Evolutionary conservation across 805 yeast species (phyloP).

Genomic region (Sugiyamaella marilandica): DNA sequence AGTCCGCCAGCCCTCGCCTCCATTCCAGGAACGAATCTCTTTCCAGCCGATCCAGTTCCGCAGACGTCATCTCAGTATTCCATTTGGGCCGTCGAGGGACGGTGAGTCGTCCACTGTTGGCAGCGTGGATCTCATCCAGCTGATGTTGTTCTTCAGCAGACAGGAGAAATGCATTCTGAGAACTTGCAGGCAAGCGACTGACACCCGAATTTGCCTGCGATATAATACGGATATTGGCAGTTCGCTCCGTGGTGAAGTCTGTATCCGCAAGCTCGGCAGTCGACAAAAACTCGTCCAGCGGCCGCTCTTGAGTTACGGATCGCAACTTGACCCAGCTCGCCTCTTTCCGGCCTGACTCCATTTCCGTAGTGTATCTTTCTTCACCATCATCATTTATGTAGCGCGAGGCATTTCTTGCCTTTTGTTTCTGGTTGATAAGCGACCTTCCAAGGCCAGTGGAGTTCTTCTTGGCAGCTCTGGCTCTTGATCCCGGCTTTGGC

Average conservation of each 20-base stretch:
- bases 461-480: constrained; percentile 50
- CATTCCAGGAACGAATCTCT: constrained; percentile 87
- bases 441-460: constrained; percentile 81
- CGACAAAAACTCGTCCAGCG: constrained; percentile 88
- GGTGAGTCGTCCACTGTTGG: constrained; percentile 51
- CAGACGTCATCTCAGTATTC: constrained; percentile 65
- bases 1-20: constrained; percentile 83
- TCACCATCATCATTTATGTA: constrained; percentile 67
- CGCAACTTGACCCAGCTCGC: constrained; percentile 86
- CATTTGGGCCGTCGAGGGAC: constrained; percentile 94
- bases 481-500: constrained; percentile 84
- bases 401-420: constrained; percentile 37
- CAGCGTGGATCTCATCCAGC: constrained; percentile 50
- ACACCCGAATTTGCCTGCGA: constrained; percentile 46
- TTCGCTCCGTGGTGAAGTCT: constrained; percentile 89
- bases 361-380: constrained; percentile 76
- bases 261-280: constrained; percentile 96
- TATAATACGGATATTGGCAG: constrained; percentile 77
- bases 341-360: constrained; percentile 54
- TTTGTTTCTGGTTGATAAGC: constrained; percentile 65
- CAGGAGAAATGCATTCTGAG: constrained; percentile 54
- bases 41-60: constrained; percentile 79
- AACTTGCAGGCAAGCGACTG: constrained; percentile 35
- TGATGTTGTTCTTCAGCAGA: constrained; percentile 61
- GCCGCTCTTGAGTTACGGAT: constrained; percentile 91